Base-by-base conservation (phyloP, 306 rosid genomes). In the Inga leiocalycina region DNA sequence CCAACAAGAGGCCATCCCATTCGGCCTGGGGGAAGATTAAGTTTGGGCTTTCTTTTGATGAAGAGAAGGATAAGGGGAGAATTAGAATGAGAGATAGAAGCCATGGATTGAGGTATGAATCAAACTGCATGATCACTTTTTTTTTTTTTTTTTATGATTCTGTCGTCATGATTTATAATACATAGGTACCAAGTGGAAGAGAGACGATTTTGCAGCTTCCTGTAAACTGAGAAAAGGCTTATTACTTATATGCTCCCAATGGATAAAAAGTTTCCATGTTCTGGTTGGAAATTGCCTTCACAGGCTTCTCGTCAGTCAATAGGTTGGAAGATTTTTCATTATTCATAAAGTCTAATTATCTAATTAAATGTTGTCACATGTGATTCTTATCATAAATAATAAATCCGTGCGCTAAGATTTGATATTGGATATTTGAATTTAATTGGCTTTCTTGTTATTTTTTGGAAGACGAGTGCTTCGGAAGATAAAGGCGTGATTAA, bases 1-100 rank as follows among this genome's bases (percentile, higher is more conserved):
- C 99, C 99, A 35, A 94, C 81, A 74, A 96, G 88, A 39, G 99
- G 98, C 97, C 93, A 94, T 2, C 99, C 99, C 99, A 91, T 92
- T 73, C 78, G 89, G 2, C 99, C 99, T 0, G 98, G 99, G 8
- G 99, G 99, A 45, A 96, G 99, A 74, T 96, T 91, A 27, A 86
- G 81, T 75, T 65, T 88, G 37, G 85, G 92, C 79, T 88, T 91
- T 68, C 91, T 88, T 76, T 61, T 86, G 86, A 89, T 17, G 78
- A 96, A 34, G 4, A 34, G 89, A 84, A 93, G n/a, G 86, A 89
- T 70, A 30, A 89, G 79, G 43, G 65, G 24, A 90, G 87, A 73
- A 91, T 83, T 61, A 93, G 68, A 75, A 91, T 68, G 83, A 94
- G 81, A 2, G 97, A 86, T 66, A 89, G 92, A 82, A 82, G 86